These are phyloP conservation scores for Lantana camara DNA, from an alignment of 257 asterid species.

Conservation along the genomic window DNA sequence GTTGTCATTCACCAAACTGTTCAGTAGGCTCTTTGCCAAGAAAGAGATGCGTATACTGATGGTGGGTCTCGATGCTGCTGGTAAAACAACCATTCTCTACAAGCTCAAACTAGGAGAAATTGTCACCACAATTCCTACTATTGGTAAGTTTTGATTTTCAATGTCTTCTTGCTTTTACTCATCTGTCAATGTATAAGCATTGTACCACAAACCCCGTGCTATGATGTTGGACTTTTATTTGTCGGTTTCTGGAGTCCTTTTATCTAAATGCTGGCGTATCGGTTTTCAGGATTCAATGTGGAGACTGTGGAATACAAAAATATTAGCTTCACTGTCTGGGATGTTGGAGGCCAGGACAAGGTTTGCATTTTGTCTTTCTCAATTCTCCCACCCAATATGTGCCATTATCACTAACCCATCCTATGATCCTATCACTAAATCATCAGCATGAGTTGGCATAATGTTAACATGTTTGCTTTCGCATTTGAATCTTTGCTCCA, in stretches of 20 bases:
- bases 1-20: constrained; percentile 48
- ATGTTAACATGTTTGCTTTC: constrained; percentile 7
- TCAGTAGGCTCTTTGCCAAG: constrained; percentile 55
- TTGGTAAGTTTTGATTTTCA: constrained; percentile 30
- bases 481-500: constrained; percentile 6
- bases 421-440: background rate
- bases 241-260: background rate
- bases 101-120: constrained; percentile 57
- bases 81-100: constrained; percentile 55
- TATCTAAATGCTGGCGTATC: background rate
- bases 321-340: constrained; percentile 61
- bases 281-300: constrained; percentile 46
- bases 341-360: constrained; percentile 60
- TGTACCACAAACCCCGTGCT: background rate
- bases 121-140: constrained; percentile 55
- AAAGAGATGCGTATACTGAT: constrained; percentile 55
- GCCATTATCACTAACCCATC: background rate
- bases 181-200: background rate
- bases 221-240: background rate
- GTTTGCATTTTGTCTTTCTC: constrained; percentile 16
- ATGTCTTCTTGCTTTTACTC: background rate
- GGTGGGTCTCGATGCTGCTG: constrained; percentile 60
- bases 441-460: constrained; percentile 1
- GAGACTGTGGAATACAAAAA: constrained; percentile 56
- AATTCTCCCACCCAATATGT: background rate